Percentiles rank a stretch among this genome's conserved stretches.
Conservation (phyloP, 2,329 filamentous ascomycete genomes). For the Xylariaceae sp. region DNA sequence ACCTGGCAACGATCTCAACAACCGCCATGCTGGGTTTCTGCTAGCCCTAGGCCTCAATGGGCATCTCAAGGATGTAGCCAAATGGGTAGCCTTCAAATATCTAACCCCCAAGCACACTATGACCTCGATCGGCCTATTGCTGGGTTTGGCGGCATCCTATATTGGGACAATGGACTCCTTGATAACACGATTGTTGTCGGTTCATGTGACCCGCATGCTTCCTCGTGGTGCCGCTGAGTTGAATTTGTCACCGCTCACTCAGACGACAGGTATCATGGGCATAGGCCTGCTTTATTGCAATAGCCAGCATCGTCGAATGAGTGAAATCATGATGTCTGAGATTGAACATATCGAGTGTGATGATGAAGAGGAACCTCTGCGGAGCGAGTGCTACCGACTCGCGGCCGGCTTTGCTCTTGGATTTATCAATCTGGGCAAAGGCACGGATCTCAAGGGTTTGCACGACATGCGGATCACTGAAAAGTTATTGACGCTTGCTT, state of each 20-base stretch:
- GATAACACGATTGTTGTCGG: slow-evolving; percentile 87
- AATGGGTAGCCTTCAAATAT: slow-evolving; percentile 99
- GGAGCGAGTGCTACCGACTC: slow-evolving; percentile 93
- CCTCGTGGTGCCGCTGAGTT: slow-evolving; percentile 89
- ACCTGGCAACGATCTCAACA: slow-evolving; percentile 77
- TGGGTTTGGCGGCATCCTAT: slow-evolving; percentile 90
- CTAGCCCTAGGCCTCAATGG: slow-evolving; percentile 89
- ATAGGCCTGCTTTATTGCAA: slow-evolving; percentile 92
- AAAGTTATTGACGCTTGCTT: slow-evolving; percentile 77
- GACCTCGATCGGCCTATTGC: slow-evolving; percentile 93
- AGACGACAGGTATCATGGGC: slow-evolving; percentile 95
- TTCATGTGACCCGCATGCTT: slow-evolving; percentile 93
- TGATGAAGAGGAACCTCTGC: slow-evolving; percentile 78
- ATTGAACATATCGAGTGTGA: slow-evolving; percentile 79
- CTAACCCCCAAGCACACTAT: slow-evolving; percentile 98
- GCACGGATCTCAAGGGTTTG: slow-evolving; percentile 79
- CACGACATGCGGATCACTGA: slow-evolving; percentile 94
- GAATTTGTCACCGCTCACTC: slow-evolving; percentile 86
- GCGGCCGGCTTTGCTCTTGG: slow-evolving; percentile 91
- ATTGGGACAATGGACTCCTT: slow-evolving; percentile 96
- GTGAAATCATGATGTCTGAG: slow-evolving; percentile 96
- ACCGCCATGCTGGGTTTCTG: slow-evolving; percentile 92
- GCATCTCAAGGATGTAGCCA: slow-evolving; percentile 88
- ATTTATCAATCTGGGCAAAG: slow-evolving; percentile 91
- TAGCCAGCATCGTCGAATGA: slow-evolving; percentile 97